Percentiles rank a stretch among this genome's conserved stretches.
phyloP scores from a whole-genome alignment of 768 basidiomycete species.

The Fistulinella prunicolor region DNA sequence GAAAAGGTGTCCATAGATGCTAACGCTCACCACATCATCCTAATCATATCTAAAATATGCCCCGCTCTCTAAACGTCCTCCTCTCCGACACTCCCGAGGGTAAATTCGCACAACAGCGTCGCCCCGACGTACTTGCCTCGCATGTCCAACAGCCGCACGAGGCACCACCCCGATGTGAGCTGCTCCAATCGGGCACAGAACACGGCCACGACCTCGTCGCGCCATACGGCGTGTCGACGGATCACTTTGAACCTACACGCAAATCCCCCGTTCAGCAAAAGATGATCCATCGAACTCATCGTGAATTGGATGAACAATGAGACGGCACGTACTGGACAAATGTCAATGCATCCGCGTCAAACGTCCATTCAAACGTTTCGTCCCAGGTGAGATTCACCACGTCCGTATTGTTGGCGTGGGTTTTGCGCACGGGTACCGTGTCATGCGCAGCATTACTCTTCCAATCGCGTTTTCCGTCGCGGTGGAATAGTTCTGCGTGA shows the following conservation, averaged over 20 bases:
- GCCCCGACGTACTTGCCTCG: slow-evolving; percentile 42
- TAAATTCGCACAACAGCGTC: slow-evolving; percentile 31
- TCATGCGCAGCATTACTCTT: slow-evolving; percentile 39
- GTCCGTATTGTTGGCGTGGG: neutral
- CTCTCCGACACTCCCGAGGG: neutral
- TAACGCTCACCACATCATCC: too few species aligned
- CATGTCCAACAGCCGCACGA: slow-evolving; percentile 49
- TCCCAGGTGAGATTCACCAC: slow-evolving; percentile 39
- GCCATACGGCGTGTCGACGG: slow-evolving; percentile 40
- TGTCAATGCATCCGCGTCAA: slow-evolving; percentile 47
- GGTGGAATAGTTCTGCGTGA: slow-evolving; percentile 44
- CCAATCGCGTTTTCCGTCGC: slow-evolving; percentile 41
- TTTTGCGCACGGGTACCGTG: slow-evolving; percentile 19
- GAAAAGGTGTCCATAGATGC: too few species aligned
- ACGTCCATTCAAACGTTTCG: slow-evolving; percentile 50
- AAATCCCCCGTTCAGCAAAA: neutral
- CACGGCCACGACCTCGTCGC: slow-evolving; percentile 44
- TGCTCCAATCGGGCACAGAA: slow-evolving; percentile 53
- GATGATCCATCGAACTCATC: too few species aligned
- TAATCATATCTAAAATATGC: too few species aligned
- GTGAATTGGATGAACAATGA: neutral
- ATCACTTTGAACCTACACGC: slow-evolving; percentile 6
- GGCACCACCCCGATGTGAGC: slow-evolving; percentile 46
- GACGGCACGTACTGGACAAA: slow-evolving; percentile 45
- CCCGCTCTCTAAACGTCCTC: too few species aligned